phyloP scores from a whole-genome alignment of 768 basidiomycete genomes.

The Boletus insuetus region DNA sequence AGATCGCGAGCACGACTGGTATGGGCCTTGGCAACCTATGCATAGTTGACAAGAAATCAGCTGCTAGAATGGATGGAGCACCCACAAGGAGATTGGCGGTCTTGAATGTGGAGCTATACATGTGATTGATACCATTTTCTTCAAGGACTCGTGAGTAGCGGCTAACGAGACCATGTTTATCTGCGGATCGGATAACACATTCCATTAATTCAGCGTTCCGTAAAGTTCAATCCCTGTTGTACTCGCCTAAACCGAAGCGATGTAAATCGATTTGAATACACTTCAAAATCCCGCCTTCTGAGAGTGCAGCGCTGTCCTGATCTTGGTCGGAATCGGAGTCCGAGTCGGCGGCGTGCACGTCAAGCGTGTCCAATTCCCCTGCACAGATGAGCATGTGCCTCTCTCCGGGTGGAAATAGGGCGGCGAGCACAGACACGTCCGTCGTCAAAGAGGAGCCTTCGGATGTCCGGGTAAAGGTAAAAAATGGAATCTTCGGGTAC shows the following conservation, averaged over 20 bases:
- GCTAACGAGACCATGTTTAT: constrained; percentile 77
- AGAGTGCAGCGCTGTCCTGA: constrained; percentile 31
- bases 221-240: neutral
- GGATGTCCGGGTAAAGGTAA: constrained; percentile 73
- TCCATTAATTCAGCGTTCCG: neutral
- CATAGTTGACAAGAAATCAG: neutral
- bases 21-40: constrained; percentile 56
- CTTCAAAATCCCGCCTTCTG: constrained; percentile 45
- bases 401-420: constrained; percentile 68
- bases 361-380: constrained; percentile 61
- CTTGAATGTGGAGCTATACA: constrained; percentile 84
- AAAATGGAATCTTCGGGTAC: constrained; percentile 55
- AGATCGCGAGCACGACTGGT: constrained; percentile 56
- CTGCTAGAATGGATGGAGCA: constrained; percentile 15
- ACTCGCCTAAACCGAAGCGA: constrained; percentile 65
- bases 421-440: constrained; percentile 62
- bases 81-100: constrained; percentile 73
- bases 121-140: constrained; percentile 73
- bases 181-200: constrained; percentile 33
- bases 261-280: constrained; percentile 77
- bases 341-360: constrained; percentile 33
- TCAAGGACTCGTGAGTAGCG: constrained; percentile 73
- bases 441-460: constrained; percentile 79
- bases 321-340: constrained; percentile 41
- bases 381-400: constrained; percentile 74